Evolutionary conservation across 805 yeast species (phyloP).

Genomic region (Torulaspora delbrueckii): DNA sequence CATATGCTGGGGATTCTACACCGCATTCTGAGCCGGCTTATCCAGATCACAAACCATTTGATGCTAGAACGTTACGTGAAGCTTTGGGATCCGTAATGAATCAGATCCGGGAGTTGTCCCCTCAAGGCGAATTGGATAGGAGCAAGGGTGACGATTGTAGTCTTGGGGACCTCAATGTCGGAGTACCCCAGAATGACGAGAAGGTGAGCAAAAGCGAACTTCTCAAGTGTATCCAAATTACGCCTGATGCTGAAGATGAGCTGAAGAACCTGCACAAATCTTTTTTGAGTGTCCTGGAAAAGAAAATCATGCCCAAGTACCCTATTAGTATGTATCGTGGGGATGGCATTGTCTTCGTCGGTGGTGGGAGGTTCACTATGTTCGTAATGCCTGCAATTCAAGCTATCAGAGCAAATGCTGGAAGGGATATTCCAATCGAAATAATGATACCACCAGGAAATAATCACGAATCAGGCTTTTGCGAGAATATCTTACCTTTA

Average conservation of each 20-base stretch:
- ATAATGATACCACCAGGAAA: slow-evolving; percentile 65
- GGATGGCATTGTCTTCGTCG: slow-evolving; percentile 49
- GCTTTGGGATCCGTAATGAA: slow-evolving; percentile 9
- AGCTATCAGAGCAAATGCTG: slow-evolving; percentile 55
- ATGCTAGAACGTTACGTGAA: slow-evolving; percentile 2
- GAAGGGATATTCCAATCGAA: slow-evolving; percentile 67
- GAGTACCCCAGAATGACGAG: slow-evolving; percentile 7
- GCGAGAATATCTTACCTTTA: slow-evolving; percentile 53
- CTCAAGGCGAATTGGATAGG: slow-evolving; percentile 13
- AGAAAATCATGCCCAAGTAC: slow-evolving; percentile 11
- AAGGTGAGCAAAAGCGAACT: slow-evolving; percentile 15
- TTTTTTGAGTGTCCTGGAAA: slow-evolving; percentile 8
- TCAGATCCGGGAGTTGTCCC: slow-evolving; percentile 13
- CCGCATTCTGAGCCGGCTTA: neutral
- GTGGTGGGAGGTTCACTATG: slow-evolving; percentile 75
- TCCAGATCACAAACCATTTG: neutral
- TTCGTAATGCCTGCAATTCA: slow-evolving; percentile 58
- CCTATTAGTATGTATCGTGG: slow-evolving; percentile 35
- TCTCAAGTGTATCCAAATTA: slow-evolving; percentile 15
- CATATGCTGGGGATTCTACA: neutral
- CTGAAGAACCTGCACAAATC: slow-evolving; percentile 13
- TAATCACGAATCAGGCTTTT: slow-evolving; percentile 54
- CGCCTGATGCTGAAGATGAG: slow-evolving; percentile 8
- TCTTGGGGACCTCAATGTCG: slow-evolving; percentile 11
- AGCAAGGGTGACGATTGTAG: slow-evolving; percentile 12